Percentiles rank a stretch among this genome's conserved stretches.
Conservation (phyloP, 306 rosid genomes). For the Citrullus amarus region DNA sequence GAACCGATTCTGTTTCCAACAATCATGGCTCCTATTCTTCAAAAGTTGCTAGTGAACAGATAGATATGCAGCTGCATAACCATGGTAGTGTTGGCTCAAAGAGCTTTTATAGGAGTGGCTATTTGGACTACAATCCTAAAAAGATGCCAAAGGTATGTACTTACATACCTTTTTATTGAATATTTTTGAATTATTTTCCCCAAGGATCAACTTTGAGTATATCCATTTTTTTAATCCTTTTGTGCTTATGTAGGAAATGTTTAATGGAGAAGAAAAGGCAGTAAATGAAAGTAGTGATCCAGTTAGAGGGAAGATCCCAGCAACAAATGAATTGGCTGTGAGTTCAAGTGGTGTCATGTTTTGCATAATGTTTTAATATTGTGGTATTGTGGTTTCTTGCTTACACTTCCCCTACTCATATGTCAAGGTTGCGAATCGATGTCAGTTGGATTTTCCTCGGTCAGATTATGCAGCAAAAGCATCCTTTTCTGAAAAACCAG, state of each 20-base stretch:
- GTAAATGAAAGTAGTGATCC: constrained; percentile 25
- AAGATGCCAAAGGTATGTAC: constrained; percentile 30
- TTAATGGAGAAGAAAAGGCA: constrained; percentile 32
- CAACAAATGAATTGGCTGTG: constrained; percentile 48
- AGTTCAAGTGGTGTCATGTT: constrained; percentile 26
- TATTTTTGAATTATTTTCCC: not conserved
- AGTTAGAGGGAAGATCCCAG: constrained; percentile 35
- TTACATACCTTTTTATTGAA: constrained; percentile 3
- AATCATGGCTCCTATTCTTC: constrained; percentile 42
- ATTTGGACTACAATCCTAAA: constrained; percentile 31
- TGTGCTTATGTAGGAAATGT: constrained; percentile 37
- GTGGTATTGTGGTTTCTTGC: constrained; percentile 14
- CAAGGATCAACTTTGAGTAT: not conserved
- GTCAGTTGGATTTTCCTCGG: constrained; percentile 31
- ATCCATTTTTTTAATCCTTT: constrained; percentile 2
- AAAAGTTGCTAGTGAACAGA: constrained; percentile 30
- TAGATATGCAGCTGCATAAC: constrained; percentile 20
- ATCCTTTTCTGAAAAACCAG: constrained; percentile 31
- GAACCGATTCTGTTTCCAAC: constrained; percentile 42
- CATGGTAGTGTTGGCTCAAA: constrained; percentile 29
- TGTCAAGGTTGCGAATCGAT: constrained; percentile 45
- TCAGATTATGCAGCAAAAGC: constrained; percentile 28
- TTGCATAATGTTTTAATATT: not conserved
- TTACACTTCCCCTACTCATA: constrained; percentile 13
- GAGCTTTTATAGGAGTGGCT: constrained; percentile 35